Evolutionary conservation across 148 eudicot genomes (phyloP).

Genomic region (Salicornia ramosissima): DNA sequence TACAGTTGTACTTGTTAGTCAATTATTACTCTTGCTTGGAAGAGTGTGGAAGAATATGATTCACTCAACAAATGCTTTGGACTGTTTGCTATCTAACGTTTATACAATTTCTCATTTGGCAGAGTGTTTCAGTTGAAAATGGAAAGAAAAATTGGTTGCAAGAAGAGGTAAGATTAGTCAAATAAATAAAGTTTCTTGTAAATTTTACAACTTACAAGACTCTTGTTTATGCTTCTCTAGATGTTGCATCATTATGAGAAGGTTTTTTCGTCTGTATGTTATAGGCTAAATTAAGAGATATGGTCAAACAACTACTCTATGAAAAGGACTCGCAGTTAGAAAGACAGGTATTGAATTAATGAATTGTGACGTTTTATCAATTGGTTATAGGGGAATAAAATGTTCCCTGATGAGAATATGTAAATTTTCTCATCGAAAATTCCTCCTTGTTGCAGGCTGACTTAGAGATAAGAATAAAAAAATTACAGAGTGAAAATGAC

Average conservation of each 20-base stretch:
- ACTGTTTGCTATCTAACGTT: too few relatives aligned
- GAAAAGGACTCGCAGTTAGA: conserved; percentile 40
- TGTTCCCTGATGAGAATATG: not conserved
- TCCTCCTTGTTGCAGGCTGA: conserved; percentile 32
- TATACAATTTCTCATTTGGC: too few relatives aligned
- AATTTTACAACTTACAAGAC: not conserved
- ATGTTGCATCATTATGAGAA: not conserved
- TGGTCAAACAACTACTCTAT: conserved; percentile 36
- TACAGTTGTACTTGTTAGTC: too few relatives aligned
- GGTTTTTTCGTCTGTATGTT: conserved; percentile 11
- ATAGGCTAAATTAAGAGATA: conserved; percentile 46
- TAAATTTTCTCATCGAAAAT: not conserved
- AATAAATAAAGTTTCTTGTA: not conserved
- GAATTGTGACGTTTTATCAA: not conserved
- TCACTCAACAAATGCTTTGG: too few relatives aligned
- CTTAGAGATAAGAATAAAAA: conserved; percentile 40
- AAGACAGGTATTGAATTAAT: conserved; percentile 47
- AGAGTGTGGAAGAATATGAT: too few relatives aligned
- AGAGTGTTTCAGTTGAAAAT: conserved; percentile 33
- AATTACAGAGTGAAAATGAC: conserved; percentile 49
- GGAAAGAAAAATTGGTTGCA: conserved; percentile 40
- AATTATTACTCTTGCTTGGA: too few relatives aligned
- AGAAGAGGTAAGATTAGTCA: conserved; percentile 36
- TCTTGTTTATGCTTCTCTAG: conserved; percentile 1
- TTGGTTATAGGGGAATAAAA: not conserved